phyloP scores from a whole-genome alignment of 345 rosid species.

The Boechera retrofracta region DNA sequence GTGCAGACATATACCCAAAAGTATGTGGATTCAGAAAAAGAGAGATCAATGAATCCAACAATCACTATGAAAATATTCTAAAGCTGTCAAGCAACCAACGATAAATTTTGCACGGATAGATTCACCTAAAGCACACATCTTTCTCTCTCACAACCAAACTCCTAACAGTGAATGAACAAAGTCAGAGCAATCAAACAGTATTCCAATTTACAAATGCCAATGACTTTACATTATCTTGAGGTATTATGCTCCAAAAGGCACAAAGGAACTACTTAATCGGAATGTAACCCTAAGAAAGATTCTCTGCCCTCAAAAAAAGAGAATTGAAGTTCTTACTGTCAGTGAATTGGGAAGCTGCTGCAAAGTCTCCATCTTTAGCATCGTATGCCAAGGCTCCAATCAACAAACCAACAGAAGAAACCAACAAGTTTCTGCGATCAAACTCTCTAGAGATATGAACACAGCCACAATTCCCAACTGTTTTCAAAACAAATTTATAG shows the following conservation, averaged over 20 bases:
- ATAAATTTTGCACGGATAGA: not conserved
- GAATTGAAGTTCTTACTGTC: conserved; percentile 58
- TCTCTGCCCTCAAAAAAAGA: not conserved
- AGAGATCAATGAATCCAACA: not conserved
- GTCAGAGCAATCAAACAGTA: conserved; percentile 22
- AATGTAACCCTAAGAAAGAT: conserved; percentile 12
- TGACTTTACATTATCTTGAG: not conserved
- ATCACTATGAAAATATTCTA: not conserved
- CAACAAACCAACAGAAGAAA: conserved; percentile 55
- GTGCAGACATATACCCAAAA: not conserved
- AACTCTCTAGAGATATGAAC: conserved; percentile 32
- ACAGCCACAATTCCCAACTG: conserved; percentile 44
- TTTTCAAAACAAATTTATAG: not conserved
- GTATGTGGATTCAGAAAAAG: not conserved
- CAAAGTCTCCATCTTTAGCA: conserved; percentile 42
- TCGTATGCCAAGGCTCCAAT: conserved; percentile 47
- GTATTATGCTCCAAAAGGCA: not conserved
- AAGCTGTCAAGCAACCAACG: too few relatives aligned
- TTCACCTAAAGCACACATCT: conserved; percentile 4
- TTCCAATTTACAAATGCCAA: conserved; percentile 4
- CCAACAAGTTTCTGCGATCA: conserved; percentile 60
- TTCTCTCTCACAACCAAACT: not conserved
- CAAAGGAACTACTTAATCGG: not conserved
- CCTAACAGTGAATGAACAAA: not conserved
- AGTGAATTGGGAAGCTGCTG: conserved; percentile 75